Base-by-base conservation (phyloP, 2,329 filamentous ascomycete species). In the Colletotrichum truncatum region DNA sequence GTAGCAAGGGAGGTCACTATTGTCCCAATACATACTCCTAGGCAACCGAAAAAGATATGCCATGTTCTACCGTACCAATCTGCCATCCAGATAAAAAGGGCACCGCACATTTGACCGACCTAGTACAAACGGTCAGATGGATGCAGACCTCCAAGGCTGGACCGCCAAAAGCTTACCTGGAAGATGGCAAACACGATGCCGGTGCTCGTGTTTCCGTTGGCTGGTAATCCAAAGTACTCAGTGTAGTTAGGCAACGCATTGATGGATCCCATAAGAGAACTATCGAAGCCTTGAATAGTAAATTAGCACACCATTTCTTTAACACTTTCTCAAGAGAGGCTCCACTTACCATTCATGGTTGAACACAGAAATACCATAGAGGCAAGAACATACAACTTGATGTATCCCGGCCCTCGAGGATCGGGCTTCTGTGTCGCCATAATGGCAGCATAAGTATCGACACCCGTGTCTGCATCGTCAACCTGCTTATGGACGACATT, bases 21-120 rank as follows among this genome's bases (percentile, higher is more conserved):
- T 4, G 82, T 82, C 9, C 82, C 84, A n/a, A 85, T 57, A 46
- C 84, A 76, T 28, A 87, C 81, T 41, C 84, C 77, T 0, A 83
- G 66, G 39, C 80, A 82, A 18, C 84, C 82, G 38, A 82, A 75
- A 62, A 78, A 80, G 25, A 84, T 79, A 16, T 78, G 77, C 61
- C 75, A 73, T 4, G 75, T 78, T 18, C 82, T 75, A 2, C 82
- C 82, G 8, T 78, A 74, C 75, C 77, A 81, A 63, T 84, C 82
- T 36, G 80, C 74, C 45, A 80, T 71, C 76, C 80, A 82, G 23
- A 77, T 74, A 64, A 82, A 81, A 2, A 81, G 70, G 1, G 80
- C 78, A 8, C 76, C 80, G 16, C 69, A 73, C 74, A 83, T 82
- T 62, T 80, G 79, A 10, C 79, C 80, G 43, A 82, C 72, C 70